A percentile compares a stretch with the other conserved stretches of the same genome.
These are phyloP conservation scores for Phytophthora pisi DNA, from an alignment of 352 stramenopile genomes.

Conservation along the genomic window DNA sequence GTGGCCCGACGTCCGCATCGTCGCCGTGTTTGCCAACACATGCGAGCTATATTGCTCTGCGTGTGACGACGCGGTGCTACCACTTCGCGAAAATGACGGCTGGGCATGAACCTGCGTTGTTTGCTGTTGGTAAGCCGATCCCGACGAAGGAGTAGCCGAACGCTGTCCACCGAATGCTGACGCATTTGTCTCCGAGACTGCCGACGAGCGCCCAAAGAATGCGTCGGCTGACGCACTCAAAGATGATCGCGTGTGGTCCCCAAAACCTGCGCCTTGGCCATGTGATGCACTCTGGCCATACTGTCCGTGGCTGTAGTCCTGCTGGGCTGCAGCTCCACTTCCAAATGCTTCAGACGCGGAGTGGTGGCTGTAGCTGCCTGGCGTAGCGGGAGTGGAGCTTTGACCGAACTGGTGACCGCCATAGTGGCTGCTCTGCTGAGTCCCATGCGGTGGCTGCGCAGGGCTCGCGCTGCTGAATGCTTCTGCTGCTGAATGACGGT, in stretches of 20 bases:
- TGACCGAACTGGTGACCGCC: slow-evolving; percentile 22
- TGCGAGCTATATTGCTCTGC: slow-evolving; percentile 30
- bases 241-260: slow-evolving; percentile 19
- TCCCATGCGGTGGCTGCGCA: slow-evolving; percentile 14
- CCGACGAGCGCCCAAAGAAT: slow-evolving; percentile 32
- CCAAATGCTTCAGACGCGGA: slow-evolving; percentile 21
- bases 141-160: slow-evolving; percentile 10
- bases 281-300: slow-evolving; percentile 7
- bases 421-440: slow-evolving; percentile 16
- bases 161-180: slow-evolving; percentile 21
- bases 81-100: slow-evolving; percentile 38
- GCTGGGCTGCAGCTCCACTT: slow-evolving; percentile 20
- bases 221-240: slow-evolving; percentile 29
- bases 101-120: slow-evolving; percentile 18
- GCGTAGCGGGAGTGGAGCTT: slow-evolving; percentile 15
- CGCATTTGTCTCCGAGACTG: neutral
- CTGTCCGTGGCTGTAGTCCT: slow-evolving; percentile 16
- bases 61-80: slow-evolving; percentile 48
- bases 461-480: slow-evolving; percentile 19
- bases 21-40: slow-evolving; percentile 5
- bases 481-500: slow-evolving; percentile 14
- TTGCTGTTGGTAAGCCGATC: slow-evolving; percentile 17
- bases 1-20: slow-evolving; percentile 17
- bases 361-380: slow-evolving; percentile 26
- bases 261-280: slow-evolving; percentile 5